Evolutionary conservation across 1,139 yeast genomes (phyloP).

Genomic region (Barnettozyma hawaiiensis): DNA sequence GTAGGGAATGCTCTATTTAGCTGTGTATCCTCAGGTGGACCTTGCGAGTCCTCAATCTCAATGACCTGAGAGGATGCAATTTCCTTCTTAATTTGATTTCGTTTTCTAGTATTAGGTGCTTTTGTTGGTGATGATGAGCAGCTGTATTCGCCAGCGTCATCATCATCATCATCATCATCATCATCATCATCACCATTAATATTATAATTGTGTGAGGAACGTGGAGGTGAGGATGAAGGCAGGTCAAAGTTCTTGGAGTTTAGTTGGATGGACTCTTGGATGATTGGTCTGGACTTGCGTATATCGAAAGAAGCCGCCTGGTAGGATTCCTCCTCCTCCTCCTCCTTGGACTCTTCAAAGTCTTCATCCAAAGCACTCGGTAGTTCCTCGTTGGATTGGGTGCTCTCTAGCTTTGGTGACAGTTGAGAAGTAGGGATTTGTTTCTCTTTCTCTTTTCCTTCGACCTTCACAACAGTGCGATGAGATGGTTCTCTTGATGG

Average conservation of each 20-base stretch:
- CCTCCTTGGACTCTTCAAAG: slow-evolving; percentile 4
- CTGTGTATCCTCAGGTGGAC: slow-evolving; percentile 7
- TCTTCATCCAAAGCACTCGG: slow-evolving; percentile 4
- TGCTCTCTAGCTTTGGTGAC: slow-evolving; percentile 1
- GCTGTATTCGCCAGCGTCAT: neutral
- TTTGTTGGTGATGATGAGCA: slow-evolving; percentile 8
- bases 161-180: too few species aligned
- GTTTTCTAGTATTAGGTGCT: neutral
- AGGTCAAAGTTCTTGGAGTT: slow-evolving; percentile 9
- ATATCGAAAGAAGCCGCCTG: slow-evolving; percentile 9
- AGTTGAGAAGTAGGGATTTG: neutral
- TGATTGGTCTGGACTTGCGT: slow-evolving; percentile 3
- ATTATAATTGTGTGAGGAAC: neutral
- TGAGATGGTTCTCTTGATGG: neutral
- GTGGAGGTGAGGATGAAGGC: slow-evolving; percentile 12
- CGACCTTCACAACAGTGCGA: neutral
- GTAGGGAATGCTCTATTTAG: slow-evolving; percentile 14
- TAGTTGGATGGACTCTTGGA: slow-evolving; percentile 10
- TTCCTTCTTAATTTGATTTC: slow-evolving; percentile 3
- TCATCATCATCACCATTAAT: too few species aligned
- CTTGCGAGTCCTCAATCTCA: slow-evolving; percentile 11
- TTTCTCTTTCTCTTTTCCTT: slow-evolving; percentile 5
- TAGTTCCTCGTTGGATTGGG: slow-evolving; percentile 9
- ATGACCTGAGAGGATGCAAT: slow-evolving; percentile 2
- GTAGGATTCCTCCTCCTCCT: slow-evolving; percentile 1